phyloP scores from a whole-genome alignment of 1,284 basidiomycete species.

The Xerocomus minutiporus region DNA sequence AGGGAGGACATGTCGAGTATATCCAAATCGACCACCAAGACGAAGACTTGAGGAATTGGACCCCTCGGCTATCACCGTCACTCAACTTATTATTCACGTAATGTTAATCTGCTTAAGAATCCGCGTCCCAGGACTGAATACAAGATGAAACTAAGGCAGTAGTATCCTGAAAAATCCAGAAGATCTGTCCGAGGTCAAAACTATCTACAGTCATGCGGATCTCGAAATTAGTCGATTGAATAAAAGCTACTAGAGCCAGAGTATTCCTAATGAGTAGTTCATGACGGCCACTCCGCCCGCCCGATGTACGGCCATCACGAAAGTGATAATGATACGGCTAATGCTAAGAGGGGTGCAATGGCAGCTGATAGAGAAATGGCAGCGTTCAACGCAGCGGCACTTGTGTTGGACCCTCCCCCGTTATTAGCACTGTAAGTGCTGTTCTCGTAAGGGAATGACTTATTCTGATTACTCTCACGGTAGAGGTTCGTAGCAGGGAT shows the following conservation, averaged over 20 bases:
- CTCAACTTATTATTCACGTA: background rate
- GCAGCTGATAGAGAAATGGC: constrained; percentile 13
- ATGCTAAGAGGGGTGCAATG: constrained; percentile 12
- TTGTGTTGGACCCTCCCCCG: constrained; percentile 4
- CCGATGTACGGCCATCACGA: constrained; percentile 7
- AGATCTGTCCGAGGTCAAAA: constrained; percentile 11
- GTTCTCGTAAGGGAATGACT: constrained; percentile 49
- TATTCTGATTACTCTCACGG: constrained; percentile 59
- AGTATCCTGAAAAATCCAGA: background rate
- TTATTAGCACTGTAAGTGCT: constrained; percentile 5
- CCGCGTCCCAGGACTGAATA: constrained; percentile 11
- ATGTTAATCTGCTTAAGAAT: background rate
- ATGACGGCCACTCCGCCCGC: background rate
- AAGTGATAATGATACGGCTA: constrained; percentile 12
- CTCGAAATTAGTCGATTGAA: constrained; percentile 22
- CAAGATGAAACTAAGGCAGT: constrained; percentile 13
- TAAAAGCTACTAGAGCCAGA: constrained; percentile 7
- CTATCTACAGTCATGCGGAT: constrained; percentile 23
- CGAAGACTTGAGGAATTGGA: too few relatives aligned
- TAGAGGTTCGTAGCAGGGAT: constrained; percentile 57
- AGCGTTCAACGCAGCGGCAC: constrained; percentile 11
- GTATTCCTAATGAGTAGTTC: background rate
- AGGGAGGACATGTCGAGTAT: constrained; percentile 48
- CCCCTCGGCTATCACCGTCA: constrained; percentile 17
- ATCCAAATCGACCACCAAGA: constrained; percentile 4